phyloP scores from a whole-genome alignment of 176 grass and related monocot species.

The Musa itinerans region DNA sequence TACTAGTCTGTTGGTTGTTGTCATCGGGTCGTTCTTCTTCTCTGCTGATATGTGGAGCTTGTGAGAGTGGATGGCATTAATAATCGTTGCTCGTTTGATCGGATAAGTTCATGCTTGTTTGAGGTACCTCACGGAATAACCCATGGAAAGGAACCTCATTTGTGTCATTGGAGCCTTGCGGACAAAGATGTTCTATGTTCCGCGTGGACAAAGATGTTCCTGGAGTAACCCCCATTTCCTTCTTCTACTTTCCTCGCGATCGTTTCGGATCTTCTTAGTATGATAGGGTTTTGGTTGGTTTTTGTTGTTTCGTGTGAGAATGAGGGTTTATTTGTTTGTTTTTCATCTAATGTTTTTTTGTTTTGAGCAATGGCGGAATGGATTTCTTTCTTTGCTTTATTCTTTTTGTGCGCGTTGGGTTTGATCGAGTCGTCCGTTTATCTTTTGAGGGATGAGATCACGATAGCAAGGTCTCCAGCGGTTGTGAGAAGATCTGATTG shows the following conservation, averaged over 20 bases:
- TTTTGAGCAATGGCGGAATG: too few relatives aligned
- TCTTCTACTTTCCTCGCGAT: not conserved
- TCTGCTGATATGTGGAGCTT: too few relatives aligned
- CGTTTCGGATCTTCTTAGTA: not conserved
- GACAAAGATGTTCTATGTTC: not conserved
- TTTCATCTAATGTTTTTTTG: too few relatives aligned
- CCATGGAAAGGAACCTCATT: not conserved
- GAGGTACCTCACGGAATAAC: not conserved
- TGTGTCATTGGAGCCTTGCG: not conserved
- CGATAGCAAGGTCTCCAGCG: not conserved
- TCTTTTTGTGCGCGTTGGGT: not conserved
- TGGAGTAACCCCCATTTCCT: not conserved
- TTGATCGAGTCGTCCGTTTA: not conserved
- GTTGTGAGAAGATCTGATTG: not conserved
- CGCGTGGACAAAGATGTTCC: not conserved
- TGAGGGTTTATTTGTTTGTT: too few relatives aligned
- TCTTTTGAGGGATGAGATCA: not conserved
- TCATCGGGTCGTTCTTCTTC: not conserved
- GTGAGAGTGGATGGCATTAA: not conserved
- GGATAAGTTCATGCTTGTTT: not conserved
- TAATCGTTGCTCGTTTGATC: not conserved
- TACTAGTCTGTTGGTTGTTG: not conserved
- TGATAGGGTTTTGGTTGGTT: too few relatives aligned
- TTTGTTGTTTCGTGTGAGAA: not conserved
- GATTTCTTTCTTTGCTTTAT: too few relatives aligned